Percentiles rank a stretch among this genome's conserved stretches.
phyloP scores from a whole-genome alignment of 78 protist species.

The Reticulomyxa filosa region DNA sequence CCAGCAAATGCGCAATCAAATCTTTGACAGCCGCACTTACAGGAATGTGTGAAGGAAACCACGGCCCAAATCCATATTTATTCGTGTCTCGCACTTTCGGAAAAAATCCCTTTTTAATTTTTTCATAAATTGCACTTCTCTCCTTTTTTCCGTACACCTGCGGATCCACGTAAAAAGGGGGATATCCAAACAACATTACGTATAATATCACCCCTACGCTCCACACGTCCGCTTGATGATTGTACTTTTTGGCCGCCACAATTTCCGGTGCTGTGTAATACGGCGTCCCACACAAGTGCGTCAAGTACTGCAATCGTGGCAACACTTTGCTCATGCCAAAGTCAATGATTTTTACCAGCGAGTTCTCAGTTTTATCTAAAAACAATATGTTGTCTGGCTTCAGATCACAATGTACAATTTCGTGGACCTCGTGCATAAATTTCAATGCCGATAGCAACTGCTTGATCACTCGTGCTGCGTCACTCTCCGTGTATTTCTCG shows the following conservation, averaged over 20 bases:
- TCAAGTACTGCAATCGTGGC: background rate
- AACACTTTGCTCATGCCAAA: constrained; percentile 8
- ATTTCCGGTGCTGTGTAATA: constrained; percentile 10
- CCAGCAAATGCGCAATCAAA: no score
- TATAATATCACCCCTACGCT: constrained; percentile 3
- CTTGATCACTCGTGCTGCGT: background rate
- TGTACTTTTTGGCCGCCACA: background rate
- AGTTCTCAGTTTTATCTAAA: background rate
- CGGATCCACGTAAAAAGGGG: no score
- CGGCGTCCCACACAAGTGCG: background rate
- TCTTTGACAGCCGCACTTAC: no score
- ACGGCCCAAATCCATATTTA: no score
- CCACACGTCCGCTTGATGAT: constrained; percentile 5
- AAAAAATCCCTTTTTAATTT: no score
- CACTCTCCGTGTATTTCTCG: no score
- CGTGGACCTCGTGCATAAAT: constrained; percentile 3
- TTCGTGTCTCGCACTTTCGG: no score
- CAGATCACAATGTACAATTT: background rate
- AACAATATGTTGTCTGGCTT: constrained; percentile 10
- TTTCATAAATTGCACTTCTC: no score
- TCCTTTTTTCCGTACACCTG: no score
- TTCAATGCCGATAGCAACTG: background rate
- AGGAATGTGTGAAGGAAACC: no score
- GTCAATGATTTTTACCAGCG: constrained; percentile 7
- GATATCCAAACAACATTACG: background rate